Percentiles rank a stretch among this genome's conserved stretches.
phyloP scores from a whole-genome alignment of 2,329 filamentous ascomycete genomes.

The Rhexocercosporidium sp. region DNA sequence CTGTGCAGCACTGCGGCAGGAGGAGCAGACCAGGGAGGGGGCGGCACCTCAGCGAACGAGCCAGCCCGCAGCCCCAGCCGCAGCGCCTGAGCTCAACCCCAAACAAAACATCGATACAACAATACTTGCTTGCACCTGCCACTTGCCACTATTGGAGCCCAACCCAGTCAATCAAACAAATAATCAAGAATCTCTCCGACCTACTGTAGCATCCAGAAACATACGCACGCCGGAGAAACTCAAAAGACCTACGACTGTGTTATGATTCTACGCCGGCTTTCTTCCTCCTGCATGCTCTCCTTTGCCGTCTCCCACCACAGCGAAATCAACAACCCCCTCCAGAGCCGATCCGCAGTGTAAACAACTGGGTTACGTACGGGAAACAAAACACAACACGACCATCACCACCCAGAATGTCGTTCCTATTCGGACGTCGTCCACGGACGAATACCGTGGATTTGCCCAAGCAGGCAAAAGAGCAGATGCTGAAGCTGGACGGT shows the following conservation, averaged over 20 bases:
- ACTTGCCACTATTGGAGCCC: not conserved
- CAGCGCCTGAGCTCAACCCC: constrained; percentile 4
- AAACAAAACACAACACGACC: constrained; percentile 17
- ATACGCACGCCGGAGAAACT: not conserved
- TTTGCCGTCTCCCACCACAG: constrained; percentile 3
- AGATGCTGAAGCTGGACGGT: constrained; percentile 65
- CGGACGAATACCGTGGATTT: constrained; percentile 64
- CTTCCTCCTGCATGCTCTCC: constrained; percentile 14
- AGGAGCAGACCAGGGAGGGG: constrained; percentile 5
- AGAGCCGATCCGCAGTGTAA: constrained; percentile 20
- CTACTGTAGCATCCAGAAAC: not conserved
- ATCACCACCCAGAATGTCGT: constrained; percentile 60
- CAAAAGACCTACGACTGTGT: constrained; percentile 5
- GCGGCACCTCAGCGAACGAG: not conserved
- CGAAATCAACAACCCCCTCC: constrained; percentile 16
- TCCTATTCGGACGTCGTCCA: constrained; percentile 68
- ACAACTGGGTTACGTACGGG: constrained; percentile 15
- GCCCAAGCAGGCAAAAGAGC: constrained; percentile 60
- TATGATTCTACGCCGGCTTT: constrained; percentile 17
- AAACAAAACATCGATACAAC: constrained; percentile 16
- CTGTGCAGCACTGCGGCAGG: not conserved
- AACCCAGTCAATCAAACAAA: not conserved
- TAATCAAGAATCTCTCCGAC: not conserved
- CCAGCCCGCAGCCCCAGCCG: no score
- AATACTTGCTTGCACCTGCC: no score